phyloP scores from a whole-genome alignment of 805 yeast species.

The Sporopachydermia quercuum region DNA sequence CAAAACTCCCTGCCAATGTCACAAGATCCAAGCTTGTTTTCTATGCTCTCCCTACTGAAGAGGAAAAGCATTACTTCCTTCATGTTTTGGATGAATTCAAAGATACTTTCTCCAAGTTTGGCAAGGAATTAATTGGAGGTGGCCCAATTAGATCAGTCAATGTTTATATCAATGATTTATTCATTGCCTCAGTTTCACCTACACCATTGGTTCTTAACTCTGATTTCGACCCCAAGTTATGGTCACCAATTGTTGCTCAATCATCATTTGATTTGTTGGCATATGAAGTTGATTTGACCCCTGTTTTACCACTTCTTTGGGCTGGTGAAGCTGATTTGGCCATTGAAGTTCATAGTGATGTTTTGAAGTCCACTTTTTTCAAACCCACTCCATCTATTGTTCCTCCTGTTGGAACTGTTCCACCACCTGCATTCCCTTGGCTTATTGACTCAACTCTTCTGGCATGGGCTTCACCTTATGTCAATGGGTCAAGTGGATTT shows the following conservation, averaged over 20 bases:
- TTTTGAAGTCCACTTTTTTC: slow-evolving; percentile 8
- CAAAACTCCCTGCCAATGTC: background rate
- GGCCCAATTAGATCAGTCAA: slow-evolving; percentile 62
- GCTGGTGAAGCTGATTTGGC: slow-evolving; percentile 23
- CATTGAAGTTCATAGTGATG: slow-evolving; percentile 40
- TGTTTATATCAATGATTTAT: slow-evolving; percentile 41
- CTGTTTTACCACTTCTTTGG: slow-evolving; percentile 60
- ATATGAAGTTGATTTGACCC: slow-evolving; percentile 56
- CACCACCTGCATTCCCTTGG: background rate
- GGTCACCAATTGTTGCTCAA: slow-evolving; percentile 68
- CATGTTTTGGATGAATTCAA: slow-evolving; percentile 29
- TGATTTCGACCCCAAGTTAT: slow-evolving; percentile 63
- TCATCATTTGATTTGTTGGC: slow-evolving; percentile 62
- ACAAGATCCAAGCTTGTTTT: background rate
- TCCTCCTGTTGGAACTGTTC: background rate
- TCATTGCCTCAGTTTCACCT: slow-evolving; percentile 50
- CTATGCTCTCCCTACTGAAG: background rate
- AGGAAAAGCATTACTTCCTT: background rate
- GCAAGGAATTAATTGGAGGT: slow-evolving; percentile 35
- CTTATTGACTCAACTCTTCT: background rate
- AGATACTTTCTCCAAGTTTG: slow-evolving; percentile 24
- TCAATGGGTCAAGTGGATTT: background rate
- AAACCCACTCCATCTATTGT: background rate
- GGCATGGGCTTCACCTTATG: background rate
- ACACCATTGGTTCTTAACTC: slow-evolving; percentile 73